These are phyloP conservation scores for Fistulifera solaris DNA, from an alignment of 108 stramenopile genomes.

Conservation along the genomic window DNA sequence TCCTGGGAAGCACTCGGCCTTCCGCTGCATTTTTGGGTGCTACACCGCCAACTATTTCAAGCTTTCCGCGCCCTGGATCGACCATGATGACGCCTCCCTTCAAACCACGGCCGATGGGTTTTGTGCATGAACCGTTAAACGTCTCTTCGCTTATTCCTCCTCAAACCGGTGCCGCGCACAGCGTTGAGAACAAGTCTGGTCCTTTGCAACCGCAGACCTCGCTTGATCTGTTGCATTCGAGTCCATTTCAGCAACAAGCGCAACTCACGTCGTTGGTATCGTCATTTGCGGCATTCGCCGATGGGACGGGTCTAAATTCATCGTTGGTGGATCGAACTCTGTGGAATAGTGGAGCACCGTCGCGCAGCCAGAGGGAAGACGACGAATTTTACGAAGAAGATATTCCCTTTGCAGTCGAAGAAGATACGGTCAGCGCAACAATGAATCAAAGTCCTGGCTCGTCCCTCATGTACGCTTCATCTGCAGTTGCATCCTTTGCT, in stretches of 20 bases:
- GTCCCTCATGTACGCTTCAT: constrained; percentile 9
- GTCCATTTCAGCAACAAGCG: constrained; percentile 27
- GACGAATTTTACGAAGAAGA: constrained; percentile 16
- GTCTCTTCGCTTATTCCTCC: constrained; percentile 8
- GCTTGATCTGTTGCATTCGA: constrained; percentile 39
- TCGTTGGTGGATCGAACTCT: neutral
- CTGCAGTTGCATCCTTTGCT: constrained; percentile 28
- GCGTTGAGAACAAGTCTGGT: neutral
- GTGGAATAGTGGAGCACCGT: neutral
- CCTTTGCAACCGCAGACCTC: constrained; percentile 22
- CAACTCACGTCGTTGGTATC: neutral
- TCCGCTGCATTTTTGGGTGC: constrained; percentile 3
- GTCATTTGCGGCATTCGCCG: constrained; percentile 5
- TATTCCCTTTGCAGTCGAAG: constrained; percentile 58
- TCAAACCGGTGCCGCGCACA: neutral
- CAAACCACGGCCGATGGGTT: constrained; percentile 25
- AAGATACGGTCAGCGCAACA: neutral
- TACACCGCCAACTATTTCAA: constrained; percentile 5
- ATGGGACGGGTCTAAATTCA: neutral
- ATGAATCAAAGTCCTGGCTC: neutral
- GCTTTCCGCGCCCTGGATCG: constrained; percentile 12
- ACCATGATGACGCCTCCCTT: constrained; percentile 29
- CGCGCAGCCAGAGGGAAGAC: neutral
- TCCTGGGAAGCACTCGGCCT: constrained; percentile 6
- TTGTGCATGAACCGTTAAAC: constrained; percentile 18